Evolutionary conservation across 1,139 yeast genomes (phyloP), one percentile per base, ranked within the genome.

Genomic region (Martiniozyma asiatica): DNA sequence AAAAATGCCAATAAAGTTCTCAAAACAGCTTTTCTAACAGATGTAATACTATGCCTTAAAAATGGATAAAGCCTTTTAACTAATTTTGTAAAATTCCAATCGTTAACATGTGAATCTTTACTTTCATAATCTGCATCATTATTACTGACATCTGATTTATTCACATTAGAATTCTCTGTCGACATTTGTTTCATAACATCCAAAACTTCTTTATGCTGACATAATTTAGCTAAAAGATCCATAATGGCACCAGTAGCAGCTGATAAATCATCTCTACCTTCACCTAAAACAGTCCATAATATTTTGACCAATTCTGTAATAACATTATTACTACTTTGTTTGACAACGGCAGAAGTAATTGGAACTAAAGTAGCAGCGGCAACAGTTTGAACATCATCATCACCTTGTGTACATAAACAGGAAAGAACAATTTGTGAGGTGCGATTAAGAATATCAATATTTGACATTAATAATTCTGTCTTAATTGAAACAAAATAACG

Each of bases 171-270:
- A 13, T 6, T n/a, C n/a, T n/a, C n/a, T n/a, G n/a, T n/a, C 1
- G 89, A 79, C 40, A 73, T 73, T 20, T 61, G 59, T 41, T 77
- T 70, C 65, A 89, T 71, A 17, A 77, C 68, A 18, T 69, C 73
- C 27, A 87, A 61, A 4, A 87, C 95, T 46, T 75, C 74, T 6
- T 74, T 70, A 53, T 78, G 89, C 4, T 85, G 71, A 54, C 96
- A 89, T 31, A 89, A 62, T 47, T 79, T 84, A 2, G 96, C 92
- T 38, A 89, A 63, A 24, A 89, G 60, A 52, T 89, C 96, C 97
- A 89, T 89, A 2, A 89, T 93, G 4, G 94, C 81, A 25, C 97
- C 97, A 31, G 89, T 87, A 11, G 95, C 80, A 0, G 97, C 94
- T 14, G 94, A 80, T 31, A 89, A 63, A 51, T 89, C 98, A 51